Evolutionary conservation across 2,329 filamentous ascomycete species (phyloP).

Genomic region (Diaporthe sp.): DNA sequence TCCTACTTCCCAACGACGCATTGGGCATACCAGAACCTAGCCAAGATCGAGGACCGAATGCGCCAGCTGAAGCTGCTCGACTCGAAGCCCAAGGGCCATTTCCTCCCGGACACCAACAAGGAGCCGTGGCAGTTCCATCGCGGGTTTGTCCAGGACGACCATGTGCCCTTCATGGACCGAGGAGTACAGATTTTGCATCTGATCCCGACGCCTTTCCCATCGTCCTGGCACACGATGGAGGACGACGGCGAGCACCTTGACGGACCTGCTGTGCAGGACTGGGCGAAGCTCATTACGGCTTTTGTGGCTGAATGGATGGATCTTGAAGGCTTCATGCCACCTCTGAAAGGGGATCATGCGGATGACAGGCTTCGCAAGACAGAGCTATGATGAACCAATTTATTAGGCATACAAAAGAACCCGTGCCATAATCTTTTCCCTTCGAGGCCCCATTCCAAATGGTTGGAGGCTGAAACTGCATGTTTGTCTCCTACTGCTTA

Average conservation of each 20-base stretch:
- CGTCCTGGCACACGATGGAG: conserved; percentile 78
- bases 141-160: conserved; percentile 75
- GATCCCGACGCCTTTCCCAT: conserved; percentile 79
- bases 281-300: conserved; percentile 79
- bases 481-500: neutral
- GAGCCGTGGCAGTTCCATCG: conserved; percentile 54
- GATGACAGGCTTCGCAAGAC: conserved; percentile 35
- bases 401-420: neutral
- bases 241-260: conserved; percentile 84
- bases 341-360: neutral
- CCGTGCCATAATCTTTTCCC: too few species aligned
- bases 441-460: neutral
- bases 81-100: conserved; percentile 55
- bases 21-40: conserved; percentile 89
- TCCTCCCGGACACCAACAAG: conserved; percentile 51
- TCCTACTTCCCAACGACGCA: conserved; percentile 93
- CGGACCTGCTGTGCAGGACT: conserved; percentile 79
- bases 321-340: conserved; percentile 36
- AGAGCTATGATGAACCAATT: conserved; percentile 22
- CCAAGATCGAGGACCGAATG: conserved; percentile 80
- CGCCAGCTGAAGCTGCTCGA: conserved; percentile 77
- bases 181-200: conserved; percentile 84
- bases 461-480: neutral
- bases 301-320: conserved; percentile 88
- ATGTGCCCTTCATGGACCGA: conserved; percentile 81